These are phyloP conservation scores for Diplotaxis tenuifolia DNA, from an alignment of 345 rosid species.

Conservation along the genomic window DNA sequence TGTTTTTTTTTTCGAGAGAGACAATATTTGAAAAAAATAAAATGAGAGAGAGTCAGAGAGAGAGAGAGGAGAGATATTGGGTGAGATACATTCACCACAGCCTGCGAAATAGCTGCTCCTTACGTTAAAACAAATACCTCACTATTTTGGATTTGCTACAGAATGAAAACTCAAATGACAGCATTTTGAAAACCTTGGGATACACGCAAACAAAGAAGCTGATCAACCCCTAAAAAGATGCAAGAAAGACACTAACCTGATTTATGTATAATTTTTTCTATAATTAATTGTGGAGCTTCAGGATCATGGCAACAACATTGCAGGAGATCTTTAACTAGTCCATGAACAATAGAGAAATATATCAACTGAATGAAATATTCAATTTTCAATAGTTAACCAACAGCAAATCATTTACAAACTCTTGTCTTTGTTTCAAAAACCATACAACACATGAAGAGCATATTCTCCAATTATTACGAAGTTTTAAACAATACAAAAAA, in stretches of 20 bases:
- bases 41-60: neutral
- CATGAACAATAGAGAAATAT: neutral
- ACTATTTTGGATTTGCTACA: neutral
- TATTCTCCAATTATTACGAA: constrained; percentile 26
- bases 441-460: constrained; percentile 16
- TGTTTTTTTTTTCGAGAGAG: neutral
- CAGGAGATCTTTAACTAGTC: neutral
- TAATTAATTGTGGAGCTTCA: no score
- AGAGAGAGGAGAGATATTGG: neutral
- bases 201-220: neutral
- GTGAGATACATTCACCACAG: constrained; percentile 9
- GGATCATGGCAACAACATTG: no score
- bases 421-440: constrained; percentile 27
- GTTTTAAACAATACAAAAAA: constrained; percentile 33
- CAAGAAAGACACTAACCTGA: neutral
- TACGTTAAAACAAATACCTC: neutral
- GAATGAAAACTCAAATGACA: neutral
- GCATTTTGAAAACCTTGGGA: constrained; percentile 9
- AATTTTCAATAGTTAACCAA: constrained; percentile 2
- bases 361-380: neutral
- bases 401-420: constrained; percentile 27
- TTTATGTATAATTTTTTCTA: no score
- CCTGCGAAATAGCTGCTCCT: neutral
- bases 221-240: constrained; percentile 4
- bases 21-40: neutral